Conservation (phyloP, 345 rosid species). For the Cardiospermum halicacabum region DNA sequence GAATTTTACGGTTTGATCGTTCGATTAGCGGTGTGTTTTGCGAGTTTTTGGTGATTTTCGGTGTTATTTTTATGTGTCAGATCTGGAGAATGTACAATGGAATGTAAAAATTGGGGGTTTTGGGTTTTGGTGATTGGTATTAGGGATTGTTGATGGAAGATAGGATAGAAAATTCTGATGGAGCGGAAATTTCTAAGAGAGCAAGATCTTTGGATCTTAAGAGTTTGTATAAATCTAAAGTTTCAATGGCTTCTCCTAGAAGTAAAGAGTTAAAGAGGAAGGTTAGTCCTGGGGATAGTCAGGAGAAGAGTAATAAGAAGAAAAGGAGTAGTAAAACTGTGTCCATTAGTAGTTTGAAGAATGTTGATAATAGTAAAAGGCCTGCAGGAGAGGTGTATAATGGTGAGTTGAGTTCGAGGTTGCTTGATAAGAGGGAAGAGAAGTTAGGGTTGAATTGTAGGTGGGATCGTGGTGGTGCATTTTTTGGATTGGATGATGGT, state of each 20-base stretch:
- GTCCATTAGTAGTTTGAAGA: slow-evolving; percentile 49
- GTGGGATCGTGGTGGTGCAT: slow-evolving; percentile 31
- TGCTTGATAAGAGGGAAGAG: slow-evolving; percentile 31
- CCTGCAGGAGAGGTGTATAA: slow-evolving; percentile 45
- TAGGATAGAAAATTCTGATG: slow-evolving; percentile 62
- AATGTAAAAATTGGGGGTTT: slow-evolving; percentile 32
- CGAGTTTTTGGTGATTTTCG: slow-evolving; percentile 21
- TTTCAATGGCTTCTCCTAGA: slow-evolving; percentile 33
- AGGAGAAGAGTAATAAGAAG: slow-evolving; percentile 43
- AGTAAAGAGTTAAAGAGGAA: slow-evolving; percentile 61
- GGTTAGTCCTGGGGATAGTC: slow-evolving; percentile 29
- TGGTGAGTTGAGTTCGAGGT: slow-evolving; percentile 29
- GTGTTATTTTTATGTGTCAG: slow-evolving; percentile 38
- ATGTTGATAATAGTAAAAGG: slow-evolving; percentile 36
- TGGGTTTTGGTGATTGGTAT: slow-evolving; percentile 30
- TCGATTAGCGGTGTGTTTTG: slow-evolving; percentile 6
- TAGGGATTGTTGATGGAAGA: slow-evolving; percentile 76
- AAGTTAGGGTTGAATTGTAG: slow-evolving; percentile 37
- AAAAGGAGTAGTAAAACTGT: slow-evolving; percentile 62
- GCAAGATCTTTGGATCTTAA: slow-evolving; percentile 91
- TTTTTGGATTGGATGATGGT: slow-evolving; percentile 43
- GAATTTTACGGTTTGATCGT: slow-evolving; percentile 22
- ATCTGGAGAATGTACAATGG: slow-evolving; percentile 51
- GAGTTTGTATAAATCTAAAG: slow-evolving; percentile 60
- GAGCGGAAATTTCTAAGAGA: slow-evolving; percentile 64